Base-by-base conservation (phyloP, 2,329 filamentous ascomycete species). In the Aureobasidium sp. region DNA sequence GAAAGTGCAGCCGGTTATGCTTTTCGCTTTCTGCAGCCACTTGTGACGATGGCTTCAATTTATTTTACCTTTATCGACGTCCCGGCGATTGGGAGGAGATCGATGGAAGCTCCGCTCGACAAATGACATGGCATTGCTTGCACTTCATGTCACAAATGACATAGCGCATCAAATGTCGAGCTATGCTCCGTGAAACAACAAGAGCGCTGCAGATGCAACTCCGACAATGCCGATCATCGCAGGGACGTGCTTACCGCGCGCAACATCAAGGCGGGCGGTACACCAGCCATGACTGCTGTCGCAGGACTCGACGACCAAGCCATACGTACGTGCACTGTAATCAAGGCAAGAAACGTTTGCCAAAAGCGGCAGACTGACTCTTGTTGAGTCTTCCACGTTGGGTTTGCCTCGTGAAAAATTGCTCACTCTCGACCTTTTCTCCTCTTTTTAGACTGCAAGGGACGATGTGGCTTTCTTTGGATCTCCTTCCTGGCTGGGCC, bases 41-140 rank as follows among this genome's bases (percentile, higher is more conserved):
- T 20, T 20, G 20, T 20, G 20, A 20, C 20, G 20, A 8, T 56
- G 51, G 52, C 52, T 36, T 34, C 52, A 58, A 42, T 58, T 20
- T 58, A 44, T 56, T 34, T 58, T 36, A 37, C 32, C 32, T 58
- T 37, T n/a, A 37, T 27, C 42, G 42, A 37, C 29, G 55, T 58
- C 55, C 55, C 55, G 29, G 41, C 32, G 37, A 32, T 23, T 58
- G 41, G 55, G 55, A 44, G n/a, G 41, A 58, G 55, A 58, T 47
- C 42, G 29, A 17, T 37, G 15, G 20, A 20, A 37, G 6, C 41
- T 57, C 26, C 37, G 29, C 37, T 55, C 8, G 10, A 56, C 1
- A 37, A 41, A 57, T 41, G 53, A 47, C 53, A 37, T 20, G 39
- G 20, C 53, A 36, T n/a, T 17, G 12, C 17, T 46, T 44, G 10